Evolutionary conservation across 768 basidiomycete species (phyloP).

Genomic region (Russula abietina): DNA sequence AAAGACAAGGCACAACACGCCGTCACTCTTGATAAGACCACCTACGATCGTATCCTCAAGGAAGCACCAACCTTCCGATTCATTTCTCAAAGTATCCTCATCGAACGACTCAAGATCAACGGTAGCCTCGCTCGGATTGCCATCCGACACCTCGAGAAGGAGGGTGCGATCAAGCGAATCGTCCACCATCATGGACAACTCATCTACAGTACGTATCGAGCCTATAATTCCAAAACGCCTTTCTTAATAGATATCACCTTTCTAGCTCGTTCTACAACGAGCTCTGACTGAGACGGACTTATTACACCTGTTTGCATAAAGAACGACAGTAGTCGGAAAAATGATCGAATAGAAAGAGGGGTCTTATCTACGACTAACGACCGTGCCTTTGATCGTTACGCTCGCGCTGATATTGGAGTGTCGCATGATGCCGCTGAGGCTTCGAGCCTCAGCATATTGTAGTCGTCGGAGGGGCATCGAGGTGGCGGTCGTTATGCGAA

Average conservation of each 20-base stretch:
- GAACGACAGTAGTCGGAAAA: no score
- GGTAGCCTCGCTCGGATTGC: conserved; percentile 89
- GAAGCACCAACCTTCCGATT: conserved; percentile 99
- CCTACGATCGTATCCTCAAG: conserved; percentile 92
- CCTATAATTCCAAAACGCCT: conserved; percentile 11
- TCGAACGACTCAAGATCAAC: conserved; percentile 96
- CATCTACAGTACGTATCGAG: conserved; percentile 78
- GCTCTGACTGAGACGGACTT: conserved; percentile 23
- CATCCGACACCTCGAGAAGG: conserved; percentile 88
- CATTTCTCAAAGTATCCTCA: conserved; percentile 96
- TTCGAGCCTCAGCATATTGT: no score
- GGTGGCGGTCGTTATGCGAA: no score
- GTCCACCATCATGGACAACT: conserved; percentile 93
- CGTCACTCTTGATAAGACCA: conserved; percentile 89
- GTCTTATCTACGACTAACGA: no score
- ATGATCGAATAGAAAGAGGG: no score
- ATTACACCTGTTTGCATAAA: no score
- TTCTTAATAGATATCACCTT: not conserved
- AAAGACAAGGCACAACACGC: conserved; percentile 99
- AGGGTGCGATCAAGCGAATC: conserved; percentile 90
- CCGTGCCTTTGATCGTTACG: no score
- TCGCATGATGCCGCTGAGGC: no score
- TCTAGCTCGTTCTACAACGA: conserved; percentile 25
- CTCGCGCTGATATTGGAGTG: no score
- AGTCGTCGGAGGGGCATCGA: no score